Conservation (phyloP, 768 basidiomycete species). For the Guyanaporus albipodus region DNA sequence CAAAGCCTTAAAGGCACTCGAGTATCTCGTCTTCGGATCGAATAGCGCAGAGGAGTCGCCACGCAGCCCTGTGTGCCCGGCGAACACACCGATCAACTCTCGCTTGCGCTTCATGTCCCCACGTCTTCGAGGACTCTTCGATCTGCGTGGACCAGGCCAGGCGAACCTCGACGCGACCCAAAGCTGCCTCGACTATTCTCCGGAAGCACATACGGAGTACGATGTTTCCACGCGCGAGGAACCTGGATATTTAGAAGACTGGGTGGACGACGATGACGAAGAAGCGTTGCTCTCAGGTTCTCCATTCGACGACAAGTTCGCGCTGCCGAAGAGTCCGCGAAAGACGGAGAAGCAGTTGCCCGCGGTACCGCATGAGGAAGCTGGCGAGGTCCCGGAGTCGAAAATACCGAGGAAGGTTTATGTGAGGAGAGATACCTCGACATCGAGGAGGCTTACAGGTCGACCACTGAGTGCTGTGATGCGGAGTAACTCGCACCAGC, state of each 20-base stretch:
- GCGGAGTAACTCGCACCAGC: slow-evolving; percentile 13
- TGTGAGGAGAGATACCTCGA: slow-evolving; percentile 15
- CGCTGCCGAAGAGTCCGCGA: slow-evolving; percentile 1
- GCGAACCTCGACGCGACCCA: slow-evolving; percentile 20
- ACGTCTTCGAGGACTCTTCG: slow-evolving; percentile 29
- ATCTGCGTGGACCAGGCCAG: slow-evolving; percentile 25
- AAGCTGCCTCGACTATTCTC: slow-evolving; percentile 25
- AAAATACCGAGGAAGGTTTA: slow-evolving; percentile 22
- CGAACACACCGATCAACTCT: slow-evolving; percentile 20
- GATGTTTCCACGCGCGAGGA: slow-evolving; percentile 4
- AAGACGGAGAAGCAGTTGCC: slow-evolving; percentile 16
- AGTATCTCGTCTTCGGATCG: slow-evolving; percentile 12
- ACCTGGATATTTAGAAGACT: slow-evolving; percentile 12
- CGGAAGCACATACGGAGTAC: slow-evolving; percentile 1
- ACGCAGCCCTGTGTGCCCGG: slow-evolving; percentile 15
- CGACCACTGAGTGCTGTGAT: neutral
- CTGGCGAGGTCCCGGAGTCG: slow-evolving; percentile 3
- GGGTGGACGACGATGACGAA: slow-evolving; percentile 26
- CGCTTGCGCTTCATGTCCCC: slow-evolving; percentile 19
- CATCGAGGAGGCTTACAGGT: slow-evolving; percentile 6
- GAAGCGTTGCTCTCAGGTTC: slow-evolving; percentile 13
- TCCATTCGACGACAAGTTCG: slow-evolving; percentile 26
- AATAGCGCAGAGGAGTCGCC: slow-evolving; percentile 11
- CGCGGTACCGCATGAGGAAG: slow-evolving; percentile 6
- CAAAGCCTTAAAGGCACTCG: slow-evolving; percentile 20